Evolutionary conservation across 495 filamentous ascomycete genomes (phyloP), one percentile per base, ranked within the genome.

Genomic region (Cercophora newfieldiana): DNA sequence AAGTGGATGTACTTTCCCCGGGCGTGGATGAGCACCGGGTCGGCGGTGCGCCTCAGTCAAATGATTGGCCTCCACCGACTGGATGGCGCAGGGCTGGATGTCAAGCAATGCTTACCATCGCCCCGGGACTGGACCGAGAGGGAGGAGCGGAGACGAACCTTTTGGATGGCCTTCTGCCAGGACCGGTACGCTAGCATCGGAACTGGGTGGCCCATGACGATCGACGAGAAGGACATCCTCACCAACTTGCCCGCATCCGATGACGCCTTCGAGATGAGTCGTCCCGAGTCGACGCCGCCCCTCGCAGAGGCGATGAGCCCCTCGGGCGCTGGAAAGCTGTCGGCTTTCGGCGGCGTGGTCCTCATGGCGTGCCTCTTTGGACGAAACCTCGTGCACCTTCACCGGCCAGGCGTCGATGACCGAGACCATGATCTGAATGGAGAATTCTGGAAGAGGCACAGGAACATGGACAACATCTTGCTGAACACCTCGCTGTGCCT

Each of bases 1-100:
- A 96, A 93, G 77, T 90, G 91, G 85, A 97, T 99, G 91, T 96
- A 91, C 75, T 99, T 99, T 69, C 95, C 95, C 1, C 82, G 96
- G 48, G 96, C 96, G 3, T 99, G 95, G 95, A 85, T 97, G 77
- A 97, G 91, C 63, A 88, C 90, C 10, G 96, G 94, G 18, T 85
- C 91, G 59, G 90, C 88, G 2, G 85, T 88, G 16, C 82, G 95
- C 64, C 75, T 97, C 63, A 83, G 85, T 50, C 87, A 96, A 67
- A 98, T 98, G 83, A 91, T 97, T 82, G 91, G 94, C 6, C 82
- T 99, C 51, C 92, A 99, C 77, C 89, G 93, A 47, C 69, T 97
- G 48, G 95, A 99, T 75, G 93, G 93, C 14, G 73, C 78, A n/a
- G 91, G 90, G 0, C 78, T 96, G 61, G 94, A 97, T 72, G 93